Evolutionary conservation across 2,329 filamentous ascomycete species (phyloP).

Genomic region (Diaporthe destruens): DNA sequence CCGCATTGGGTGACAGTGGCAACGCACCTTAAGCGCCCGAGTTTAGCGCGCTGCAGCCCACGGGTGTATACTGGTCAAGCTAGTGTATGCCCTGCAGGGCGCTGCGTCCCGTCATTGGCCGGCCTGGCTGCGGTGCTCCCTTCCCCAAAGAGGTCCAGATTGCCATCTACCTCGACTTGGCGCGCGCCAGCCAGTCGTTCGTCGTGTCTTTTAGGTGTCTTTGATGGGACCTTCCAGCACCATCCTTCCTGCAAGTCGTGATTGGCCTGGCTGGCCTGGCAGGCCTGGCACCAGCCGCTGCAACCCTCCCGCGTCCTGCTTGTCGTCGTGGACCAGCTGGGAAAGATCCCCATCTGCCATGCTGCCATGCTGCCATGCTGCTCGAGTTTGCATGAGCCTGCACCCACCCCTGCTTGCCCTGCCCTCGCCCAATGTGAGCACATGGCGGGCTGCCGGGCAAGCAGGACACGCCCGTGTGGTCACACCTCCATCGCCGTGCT

Average conservation of each 20-base stretch:
- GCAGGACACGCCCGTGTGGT: conserved; percentile 23
- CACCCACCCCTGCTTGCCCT: neutral
- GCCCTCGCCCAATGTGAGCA: conserved; percentile 39
- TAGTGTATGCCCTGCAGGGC: no score
- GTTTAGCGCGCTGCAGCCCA: conserved; percentile 33
- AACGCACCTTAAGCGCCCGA: conserved; percentile 41
- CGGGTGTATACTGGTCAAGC: no score
- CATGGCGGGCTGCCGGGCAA: conserved; percentile 27
- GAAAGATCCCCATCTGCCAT: no score
- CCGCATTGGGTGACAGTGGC: conserved; percentile 36
- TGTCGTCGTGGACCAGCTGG: conserved; percentile 6
- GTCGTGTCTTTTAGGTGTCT: neutral
- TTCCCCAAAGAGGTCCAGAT: conserved; percentile 34
- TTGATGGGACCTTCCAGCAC: conserved; percentile 1
- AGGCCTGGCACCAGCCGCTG: conserved; percentile 25
- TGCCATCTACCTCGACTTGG: conserved; percentile 34
- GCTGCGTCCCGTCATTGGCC: conserved; percentile 39
- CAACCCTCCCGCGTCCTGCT: conserved; percentile 38
- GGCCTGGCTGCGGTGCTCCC: neutral
- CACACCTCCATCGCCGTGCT: conserved; percentile 38
- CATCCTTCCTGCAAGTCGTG: conserved; percentile 28
- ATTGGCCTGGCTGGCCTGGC: no score
- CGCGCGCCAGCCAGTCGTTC: conserved; percentile 43
- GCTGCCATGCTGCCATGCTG: neutral
- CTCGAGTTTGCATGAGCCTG: conserved; percentile 33